Evolutionary conservation across 2,329 filamentous ascomycete genomes (phyloP).

Genomic region (Pestalotiopsis sp.): DNA sequence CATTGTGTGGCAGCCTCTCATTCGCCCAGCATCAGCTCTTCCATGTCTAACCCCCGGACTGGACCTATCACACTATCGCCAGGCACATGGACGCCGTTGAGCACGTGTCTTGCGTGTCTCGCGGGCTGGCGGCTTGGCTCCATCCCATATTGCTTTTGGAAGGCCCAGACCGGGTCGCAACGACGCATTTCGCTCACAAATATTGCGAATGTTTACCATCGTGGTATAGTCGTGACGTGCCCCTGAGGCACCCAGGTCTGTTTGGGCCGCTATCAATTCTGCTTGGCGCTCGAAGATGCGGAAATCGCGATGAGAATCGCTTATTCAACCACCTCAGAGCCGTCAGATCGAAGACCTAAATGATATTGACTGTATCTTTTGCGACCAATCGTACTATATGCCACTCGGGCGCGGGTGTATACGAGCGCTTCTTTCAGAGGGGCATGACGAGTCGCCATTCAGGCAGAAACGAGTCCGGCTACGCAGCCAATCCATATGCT

Average conservation of each 20-base stretch:
- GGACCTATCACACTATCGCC: slow-evolving; percentile 23
- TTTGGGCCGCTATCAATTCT: background rate
- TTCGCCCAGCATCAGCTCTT: slow-evolving; percentile 26
- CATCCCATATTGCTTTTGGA: background rate
- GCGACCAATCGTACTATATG: background rate
- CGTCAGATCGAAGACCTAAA: background rate
- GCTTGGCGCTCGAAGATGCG: background rate
- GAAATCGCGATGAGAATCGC: background rate
- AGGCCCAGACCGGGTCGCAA: background rate
- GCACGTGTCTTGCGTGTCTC: slow-evolving; percentile 10
- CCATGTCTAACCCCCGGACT: slow-evolving; percentile 30
- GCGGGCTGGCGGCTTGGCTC: background rate
- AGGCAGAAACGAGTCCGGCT: background rate
- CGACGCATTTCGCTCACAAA: background rate
- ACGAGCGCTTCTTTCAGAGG: background rate
- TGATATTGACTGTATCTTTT: background rate
- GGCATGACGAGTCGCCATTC: background rate
- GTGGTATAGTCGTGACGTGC: background rate
- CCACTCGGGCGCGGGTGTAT: background rate
- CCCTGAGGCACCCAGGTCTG: background rate
- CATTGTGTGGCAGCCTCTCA: slow-evolving; percentile 33
- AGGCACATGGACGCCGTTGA: slow-evolving; percentile 25
- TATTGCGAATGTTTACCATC: background rate
- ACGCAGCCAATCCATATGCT: background rate
- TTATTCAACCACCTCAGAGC: background rate